Base-by-base conservation (phyloP, 305 asterid species). In the Nicotiana rustica region DNA sequence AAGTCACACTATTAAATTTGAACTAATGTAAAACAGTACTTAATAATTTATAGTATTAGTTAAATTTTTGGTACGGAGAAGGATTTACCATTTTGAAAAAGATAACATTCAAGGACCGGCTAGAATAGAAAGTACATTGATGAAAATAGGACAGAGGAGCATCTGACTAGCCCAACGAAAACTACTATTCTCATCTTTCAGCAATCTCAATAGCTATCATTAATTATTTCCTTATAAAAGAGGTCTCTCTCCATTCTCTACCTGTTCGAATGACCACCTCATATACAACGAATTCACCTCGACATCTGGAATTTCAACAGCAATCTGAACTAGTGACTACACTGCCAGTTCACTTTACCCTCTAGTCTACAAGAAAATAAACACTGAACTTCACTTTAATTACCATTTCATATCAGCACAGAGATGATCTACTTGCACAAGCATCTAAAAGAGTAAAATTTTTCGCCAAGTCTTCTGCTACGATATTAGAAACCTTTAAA, bases 311-410 rank as follows among this genome's bases (percentile, higher is more conserved):
- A 73, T 73, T 38, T 14, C 41, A 21, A 49, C 36, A 49, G 35
- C 44, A 49, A 73, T 21, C 62, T 73, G 56, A 21, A 73, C 21
- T 73, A 59, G 64, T 14, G 64, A 73, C 61, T 73, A 14, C 18
- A 49, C 79, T 73, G 21, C 79, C 41, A 15, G 69, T 65, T 73
- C 4, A 10, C 44, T 73, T 49, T 73, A 73, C 41, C 15, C 62
- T 47, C 44, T 49, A 73, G 25, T 25, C 79, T 47, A 73, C 25
- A 10, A 25, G 64, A 73, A 49, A 10, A 10, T 49, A 19, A 73
- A 25, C 64, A 25, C 64, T 52, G 79, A 73, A 15, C 15, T 73
- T 73, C 79, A 1, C 15, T 47, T 73, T 14, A 38, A 18, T 41
- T 69, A 73, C 25, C 64, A 73, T 7, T 49, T 13, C 21, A 14